phyloP scores from a whole-genome alignment of 331 rosid genomes.

The Phaseolus coccineus region DNA sequence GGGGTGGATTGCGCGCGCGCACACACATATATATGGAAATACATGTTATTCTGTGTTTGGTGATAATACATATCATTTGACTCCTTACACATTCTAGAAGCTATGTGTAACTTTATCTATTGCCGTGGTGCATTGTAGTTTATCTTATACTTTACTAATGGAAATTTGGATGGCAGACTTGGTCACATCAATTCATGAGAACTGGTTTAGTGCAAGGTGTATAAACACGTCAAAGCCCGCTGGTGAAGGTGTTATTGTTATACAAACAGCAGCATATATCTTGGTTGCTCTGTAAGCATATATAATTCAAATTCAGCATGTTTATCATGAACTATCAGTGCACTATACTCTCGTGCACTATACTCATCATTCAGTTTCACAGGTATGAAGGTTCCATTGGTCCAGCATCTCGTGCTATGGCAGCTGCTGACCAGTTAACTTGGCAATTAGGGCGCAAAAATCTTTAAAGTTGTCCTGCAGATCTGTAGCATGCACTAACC shows the following conservation, averaged over 20 bases:
- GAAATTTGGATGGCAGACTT: slow-evolving; percentile 59
- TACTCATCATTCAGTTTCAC: slow-evolving; percentile 32
- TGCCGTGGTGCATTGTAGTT: slow-evolving; percentile 28
- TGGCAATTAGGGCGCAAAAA: slow-evolving; percentile 70
- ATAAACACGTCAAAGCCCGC: slow-evolving; percentile 78
- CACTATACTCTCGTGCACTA: background rate
- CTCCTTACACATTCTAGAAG: background rate
- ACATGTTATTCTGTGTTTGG: background rate
- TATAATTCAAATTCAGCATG: slow-evolving; percentile 34
- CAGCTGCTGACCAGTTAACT: slow-evolving; percentile 73
- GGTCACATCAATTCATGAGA: slow-evolving; percentile 84
- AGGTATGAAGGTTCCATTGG: slow-evolving; percentile 90
- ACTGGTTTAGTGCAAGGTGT: slow-evolving; percentile 86
- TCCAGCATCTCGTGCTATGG: slow-evolving; percentile 90
- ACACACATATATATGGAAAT: background rate
- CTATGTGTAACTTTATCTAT: background rate
- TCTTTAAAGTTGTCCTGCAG: slow-evolving; percentile 43
- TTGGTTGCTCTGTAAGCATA: slow-evolving; percentile 78
- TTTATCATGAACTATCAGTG: slow-evolving; percentile 20
- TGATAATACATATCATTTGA: slow-evolving; percentile 19
- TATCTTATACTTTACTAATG: slow-evolving; percentile 33
- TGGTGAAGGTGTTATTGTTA: slow-evolving; percentile 85
- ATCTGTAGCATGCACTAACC: background rate
- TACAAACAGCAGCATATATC: slow-evolving; percentile 78
- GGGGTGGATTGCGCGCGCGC: background rate